Base-by-base conservation (phyloP, 1,139 yeast genomes). In the Petasospora fabianii region DNA sequence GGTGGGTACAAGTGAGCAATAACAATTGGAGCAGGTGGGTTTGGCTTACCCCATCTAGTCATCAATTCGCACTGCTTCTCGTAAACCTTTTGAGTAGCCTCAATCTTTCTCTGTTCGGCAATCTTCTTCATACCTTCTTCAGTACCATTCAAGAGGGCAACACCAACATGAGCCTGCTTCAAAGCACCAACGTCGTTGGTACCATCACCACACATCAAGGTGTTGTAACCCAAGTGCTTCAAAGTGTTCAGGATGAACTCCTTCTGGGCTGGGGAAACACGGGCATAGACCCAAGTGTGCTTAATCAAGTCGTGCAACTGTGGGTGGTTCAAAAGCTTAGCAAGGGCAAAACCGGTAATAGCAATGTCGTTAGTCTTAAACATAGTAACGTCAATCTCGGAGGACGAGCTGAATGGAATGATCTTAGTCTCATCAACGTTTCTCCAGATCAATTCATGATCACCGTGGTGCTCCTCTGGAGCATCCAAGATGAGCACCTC, bases 131-230 rank as follows among this genome's bases (percentile, higher is more conserved):
- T 71, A 40, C 96, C 87, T 45, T 85, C 97, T 61, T 86, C 96
- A 42, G 98, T 88, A 68, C 97, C 99, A 58, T 94, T 94, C 61
- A 94, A 74, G 52, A 92, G 70, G 13, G 99, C 99, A 59, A 92
- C 90, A 69, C 98, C 98, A 59, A 92, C 83, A 58, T 92, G 96
- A 8, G 99, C 97, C 68, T 92, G 97, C 64, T 92, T 94, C 66
- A 92, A 77, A 39, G 99, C 99, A 64, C 99, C 99, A 41, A 92
- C 98, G 71, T 92, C 99, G 61, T 92, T 92, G 24, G 99, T 92
- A 66, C 99, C 99, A 66, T 92, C 99, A 71, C 99, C 99, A 68
- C 98, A 92, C 99, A 92, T 92, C 55, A 94, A 75, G 24, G 98
- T 92, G 57, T 77, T 84, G 65, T 90, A 92, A 24, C 97, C 97